Base-by-base conservation (phyloP, 768 basidiomycete genomes). In the Serendipita sp. region DNA sequence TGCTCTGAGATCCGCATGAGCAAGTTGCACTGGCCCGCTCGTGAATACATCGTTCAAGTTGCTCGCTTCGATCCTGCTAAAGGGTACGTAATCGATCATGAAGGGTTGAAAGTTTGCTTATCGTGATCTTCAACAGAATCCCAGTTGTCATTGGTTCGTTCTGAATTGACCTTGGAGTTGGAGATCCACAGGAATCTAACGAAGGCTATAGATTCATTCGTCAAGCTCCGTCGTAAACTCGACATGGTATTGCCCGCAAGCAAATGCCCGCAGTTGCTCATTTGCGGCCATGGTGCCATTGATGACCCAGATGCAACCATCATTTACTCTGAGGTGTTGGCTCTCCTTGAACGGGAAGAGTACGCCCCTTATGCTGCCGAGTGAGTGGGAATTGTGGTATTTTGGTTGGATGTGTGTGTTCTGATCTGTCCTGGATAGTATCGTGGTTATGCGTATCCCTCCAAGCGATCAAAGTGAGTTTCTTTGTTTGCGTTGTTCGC, bases 301-400 rank as follows among this genome's bases (percentile, higher is more conserved):
- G 93, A 96, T 68, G 93, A 96, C 72, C 93, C 91, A 16, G 91
- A 96, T 76, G 91, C 91, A 14, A 89, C 84, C 73, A 88, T 89
- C 75, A 90, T 91, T 72, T 90, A 90, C 71, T 89, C 90, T 66
- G 79, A 89, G 70, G 77, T 84, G 65, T 79, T 86, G 69, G 79
- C 81, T 65, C 73, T 85, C 65, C 78, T 90, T 45, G 68, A 71
- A 60, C 76, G 77, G 0, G 76, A 77, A 9, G 74, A 76, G 3
- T 84, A 84, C 72, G 77, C 70, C 42, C 73, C 75, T 61, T 84
- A 79, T 66, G 70, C 78, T 1, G 74, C 78, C 65, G 85, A 86
- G 53, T 58, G 28, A 2, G 53, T 58, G 9, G 4, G 28, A 48
- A 20, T n/a, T 38, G 14, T 38, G 34, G 5, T 38, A 48, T 1